phyloP scores from a whole-genome alignment of 1,284 basidiomycete genomes.

The Ceratobasidium sp. region DNA sequence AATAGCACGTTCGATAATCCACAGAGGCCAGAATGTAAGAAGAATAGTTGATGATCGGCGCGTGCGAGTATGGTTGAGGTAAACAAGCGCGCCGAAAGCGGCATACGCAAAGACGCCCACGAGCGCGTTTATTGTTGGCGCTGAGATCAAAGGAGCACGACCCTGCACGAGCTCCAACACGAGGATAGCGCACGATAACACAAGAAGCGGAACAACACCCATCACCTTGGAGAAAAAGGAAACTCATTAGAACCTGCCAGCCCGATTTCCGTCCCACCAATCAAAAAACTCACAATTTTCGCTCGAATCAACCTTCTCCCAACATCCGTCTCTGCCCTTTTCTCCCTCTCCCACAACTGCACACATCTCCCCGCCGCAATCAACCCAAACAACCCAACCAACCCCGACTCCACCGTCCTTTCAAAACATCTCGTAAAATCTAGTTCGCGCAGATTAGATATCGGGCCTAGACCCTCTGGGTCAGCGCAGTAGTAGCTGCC shows the following conservation, averaged over 20 bases:
- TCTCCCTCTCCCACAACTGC: conserved; percentile 51
- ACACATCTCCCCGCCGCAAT: conserved; percentile 57
- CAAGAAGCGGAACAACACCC: conserved; percentile 57
- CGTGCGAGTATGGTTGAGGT: conserved; percentile 79
- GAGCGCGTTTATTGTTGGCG: conserved; percentile 52
- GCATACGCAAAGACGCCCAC: conserved; percentile 67
- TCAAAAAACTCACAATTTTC: conserved; percentile 71
- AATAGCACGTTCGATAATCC: conserved; percentile 64
- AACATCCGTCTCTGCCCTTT: conserved; percentile 48
- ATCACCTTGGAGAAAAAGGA: conserved; percentile 55
- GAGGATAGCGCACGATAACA: conserved; percentile 57
- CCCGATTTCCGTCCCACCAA: neutral
- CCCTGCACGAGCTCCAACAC: conserved; percentile 54
- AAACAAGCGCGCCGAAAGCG: conserved; percentile 62
- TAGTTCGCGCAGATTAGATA: conserved; percentile 72
- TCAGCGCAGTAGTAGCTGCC: conserved; percentile 9
- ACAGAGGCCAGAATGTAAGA: conserved; percentile 86
- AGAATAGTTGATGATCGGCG: conserved; percentile 79
- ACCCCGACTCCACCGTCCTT: conserved; percentile 70
- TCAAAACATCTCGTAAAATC: conserved; percentile 89
- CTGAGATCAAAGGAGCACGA: neutral
- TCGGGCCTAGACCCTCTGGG: conserved; percentile 70
- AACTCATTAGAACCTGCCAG: conserved; percentile 9
- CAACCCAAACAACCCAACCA: conserved; percentile 64
- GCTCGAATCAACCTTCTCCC: conserved; percentile 63